Base-by-base conservation (phyloP, 2,329 filamentous ascomycete genomes). In the Alternaria gaisen region DNA sequence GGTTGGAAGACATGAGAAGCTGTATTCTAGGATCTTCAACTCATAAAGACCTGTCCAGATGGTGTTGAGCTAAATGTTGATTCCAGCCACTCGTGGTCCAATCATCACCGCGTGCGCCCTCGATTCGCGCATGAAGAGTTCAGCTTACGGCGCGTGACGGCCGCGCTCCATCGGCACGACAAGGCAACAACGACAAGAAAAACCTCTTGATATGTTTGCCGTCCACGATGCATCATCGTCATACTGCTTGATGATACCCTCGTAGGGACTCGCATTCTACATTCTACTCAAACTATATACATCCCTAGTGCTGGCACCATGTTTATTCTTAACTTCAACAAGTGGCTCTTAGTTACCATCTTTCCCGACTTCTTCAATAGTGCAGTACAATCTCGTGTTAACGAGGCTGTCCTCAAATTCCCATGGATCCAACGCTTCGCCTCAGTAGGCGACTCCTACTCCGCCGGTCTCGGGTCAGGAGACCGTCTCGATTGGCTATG, bases 11-110 rank as follows among this genome's bases (percentile, higher is more conserved):
- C 92, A 95, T 77, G 92, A 95, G 83, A 82, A 92, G 74, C 77
- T 95, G 65, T 95, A 95, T 77, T 94, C 91, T 60, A 87, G 92
- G 69, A 94, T 95, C 56, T 95, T 95, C 74, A 95, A 95, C 79
- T 94, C 91, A 70, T 94, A 72, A 70, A 10, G 30, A 16, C 18
- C 14, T n/a, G 12, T 48, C 28, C 9, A 34, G 26, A 32, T 32
- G 44, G 26, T 47, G n/a, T 47, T 32, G 26, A 47, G 44, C 28
- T 5, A 47, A 7, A 47, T 16, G 11, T 47, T 30, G 16, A 1
- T 53, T 50, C 28, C 20, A n/a, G n/a, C 44, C 54, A 54, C 30
- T 24, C 34, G 42, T 22, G 42, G 34, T 53, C 55, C 32, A 53
- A 56, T 24, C 18, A 30, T 10, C 36, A 38, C 62, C 65, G 60